Base-by-base conservation (phyloP, 768 basidiomycete genomes). In the Astraeus odoratus region DNA sequence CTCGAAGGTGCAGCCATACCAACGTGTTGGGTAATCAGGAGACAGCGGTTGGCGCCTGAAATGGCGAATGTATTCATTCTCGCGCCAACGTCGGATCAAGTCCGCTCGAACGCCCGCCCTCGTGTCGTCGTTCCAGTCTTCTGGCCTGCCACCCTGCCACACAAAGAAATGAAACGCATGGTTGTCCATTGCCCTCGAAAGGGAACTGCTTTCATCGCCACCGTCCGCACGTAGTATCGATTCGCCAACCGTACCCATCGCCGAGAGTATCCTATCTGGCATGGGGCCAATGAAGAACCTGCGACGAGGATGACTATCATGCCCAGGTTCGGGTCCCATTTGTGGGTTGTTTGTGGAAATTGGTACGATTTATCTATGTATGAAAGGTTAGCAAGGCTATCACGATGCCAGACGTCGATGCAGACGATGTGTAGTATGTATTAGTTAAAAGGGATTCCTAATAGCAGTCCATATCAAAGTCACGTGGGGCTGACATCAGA, bases 1-100 rank as follows among this genome's bases (percentile, higher is more conserved):
- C 55, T 87, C 83, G 50, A 91, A 91, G 48, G 80, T 86, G 19
- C 71, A 71, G 22, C 88, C 86, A 23, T 85, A 73, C 84, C 85
- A 89, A 18, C 64, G 68, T 12, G 58, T 63, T 13, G 52, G 44
- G 20, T 35, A 22, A n/a, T 43, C 29, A 15, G 19, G 12, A 13
- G 8, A 16, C 8, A 35, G 48, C 43, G 29, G 51, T 38, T 44
- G 59, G n/a, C 58, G 64, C 25, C 56, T 62, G 61, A 74, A 67
- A 34, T 72, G 57, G 43, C 61, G 52, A 1, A 74, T 77, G 83
- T 86, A 89, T 43, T 82, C 80, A 42, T 76, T 85, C 31, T 78
- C 71, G 51, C 69, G 72, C 84, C 85, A 88, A 13, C 71, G 69
- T 39, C 63, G 61, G 44, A 75, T 63, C 67, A 89, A 72, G 50